Evolutionary conservation across 495 filamentous ascomycete species (phyloP).

Genomic region (Penicillium lividum): DNA sequence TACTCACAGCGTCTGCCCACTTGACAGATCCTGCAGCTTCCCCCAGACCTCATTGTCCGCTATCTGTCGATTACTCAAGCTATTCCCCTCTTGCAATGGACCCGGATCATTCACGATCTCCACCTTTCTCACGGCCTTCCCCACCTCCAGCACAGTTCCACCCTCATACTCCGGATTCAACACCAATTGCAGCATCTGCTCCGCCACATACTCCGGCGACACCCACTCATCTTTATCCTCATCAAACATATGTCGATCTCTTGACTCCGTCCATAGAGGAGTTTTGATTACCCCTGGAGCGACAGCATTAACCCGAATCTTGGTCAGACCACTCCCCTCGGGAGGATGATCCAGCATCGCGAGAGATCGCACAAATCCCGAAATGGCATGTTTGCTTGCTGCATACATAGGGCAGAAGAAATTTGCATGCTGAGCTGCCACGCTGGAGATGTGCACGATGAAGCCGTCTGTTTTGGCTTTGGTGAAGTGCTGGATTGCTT

Average conservation of each 20-base stretch:
- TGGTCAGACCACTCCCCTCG: background rate
- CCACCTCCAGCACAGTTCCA: background rate
- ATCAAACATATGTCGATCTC: background rate
- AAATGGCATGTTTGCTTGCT: constrained; percentile 2
- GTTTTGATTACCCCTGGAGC: background rate
- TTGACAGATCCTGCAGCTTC: background rate
- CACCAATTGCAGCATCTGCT: background rate
- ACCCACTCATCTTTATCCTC: background rate
- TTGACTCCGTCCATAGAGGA: background rate
- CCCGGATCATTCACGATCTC: background rate
- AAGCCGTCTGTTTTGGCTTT: background rate
- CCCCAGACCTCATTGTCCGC: background rate
- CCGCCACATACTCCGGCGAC: background rate
- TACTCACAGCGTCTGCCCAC: background rate
- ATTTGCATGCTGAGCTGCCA: background rate
- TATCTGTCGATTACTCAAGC: background rate
- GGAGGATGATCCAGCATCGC: background rate
- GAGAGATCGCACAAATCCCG: constrained; percentile 1
- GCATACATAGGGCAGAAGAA: background rate
- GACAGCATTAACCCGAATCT: background rate
- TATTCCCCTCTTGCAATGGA: background rate
- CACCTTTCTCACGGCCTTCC: background rate
- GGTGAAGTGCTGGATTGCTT: background rate
- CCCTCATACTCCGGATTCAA: background rate
- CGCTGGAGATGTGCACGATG: background rate